phyloP scores from a whole-genome alignment of 345 rosid species.

The Nephelium lappaceum region DNA sequence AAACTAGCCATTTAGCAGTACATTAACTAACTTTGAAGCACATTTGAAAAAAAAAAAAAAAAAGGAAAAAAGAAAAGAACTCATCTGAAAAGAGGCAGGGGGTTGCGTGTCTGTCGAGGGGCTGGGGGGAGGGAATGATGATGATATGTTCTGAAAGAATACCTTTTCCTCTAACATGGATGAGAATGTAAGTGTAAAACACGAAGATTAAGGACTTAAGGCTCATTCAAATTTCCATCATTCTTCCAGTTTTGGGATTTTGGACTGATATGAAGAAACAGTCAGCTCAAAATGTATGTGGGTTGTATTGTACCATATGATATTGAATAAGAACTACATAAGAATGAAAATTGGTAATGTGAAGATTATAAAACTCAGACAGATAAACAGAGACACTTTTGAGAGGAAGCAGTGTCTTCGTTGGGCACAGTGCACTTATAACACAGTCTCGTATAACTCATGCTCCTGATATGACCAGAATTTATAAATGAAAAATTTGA shows the following conservation, averaged over 20 bases:
- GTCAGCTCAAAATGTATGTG: not conserved
- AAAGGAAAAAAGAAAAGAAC: not conserved
- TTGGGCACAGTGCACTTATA: not conserved
- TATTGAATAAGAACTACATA: not conserved
- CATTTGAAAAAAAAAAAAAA: too few species aligned
- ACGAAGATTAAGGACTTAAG: not conserved
- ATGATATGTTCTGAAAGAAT: not conserved
- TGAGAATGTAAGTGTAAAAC: not conserved
- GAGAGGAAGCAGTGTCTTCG: not conserved
- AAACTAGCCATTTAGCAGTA: not conserved
- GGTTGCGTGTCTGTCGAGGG: not conserved
- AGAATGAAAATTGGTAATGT: not conserved
- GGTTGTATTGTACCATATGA: not conserved
- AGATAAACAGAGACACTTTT: not conserved
- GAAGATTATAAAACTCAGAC: not conserved
- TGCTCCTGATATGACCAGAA: constrained; percentile 1
- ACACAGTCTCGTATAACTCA: not conserved
- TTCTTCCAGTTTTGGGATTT: not conserved
- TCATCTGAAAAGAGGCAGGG: not conserved
- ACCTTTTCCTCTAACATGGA: not conserved
- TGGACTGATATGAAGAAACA: not conserved
- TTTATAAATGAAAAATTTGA: not conserved
- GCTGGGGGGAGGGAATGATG: not conserved
- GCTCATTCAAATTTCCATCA: not conserved
- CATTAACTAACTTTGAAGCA: not conserved